Percentiles rank a stretch among this genome's conserved stretches.
Evolutionary conservation across 2,329 filamentous ascomycete genomes (phyloP).

Genomic region (Diaporthe eres): DNA sequence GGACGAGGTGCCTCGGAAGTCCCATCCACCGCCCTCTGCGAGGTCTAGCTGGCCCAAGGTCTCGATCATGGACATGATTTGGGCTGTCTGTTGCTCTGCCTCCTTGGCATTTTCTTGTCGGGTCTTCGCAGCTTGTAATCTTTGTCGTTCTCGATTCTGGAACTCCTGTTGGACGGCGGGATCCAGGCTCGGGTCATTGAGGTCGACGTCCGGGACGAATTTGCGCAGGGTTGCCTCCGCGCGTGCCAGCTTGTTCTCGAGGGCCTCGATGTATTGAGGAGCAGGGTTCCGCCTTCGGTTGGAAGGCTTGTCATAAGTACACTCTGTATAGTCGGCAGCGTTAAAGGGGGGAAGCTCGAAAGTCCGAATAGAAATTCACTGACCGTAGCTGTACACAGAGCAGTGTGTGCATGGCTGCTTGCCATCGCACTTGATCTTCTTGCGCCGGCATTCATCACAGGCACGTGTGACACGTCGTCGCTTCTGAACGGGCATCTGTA

Average conservation of each 20-base stretch:
- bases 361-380: slow-evolving; percentile 46
- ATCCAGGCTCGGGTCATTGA: slow-evolving; percentile 88
- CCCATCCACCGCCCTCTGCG: slow-evolving; percentile 91
- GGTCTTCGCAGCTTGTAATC: slow-evolving; percentile 59
- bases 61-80: slow-evolving; percentile 95
- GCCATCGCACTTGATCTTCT: slow-evolving; percentile 91
- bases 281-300: slow-evolving; percentile 92
- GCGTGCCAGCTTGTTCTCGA: slow-evolving; percentile 86
- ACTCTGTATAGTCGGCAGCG: slow-evolving; percentile 70
- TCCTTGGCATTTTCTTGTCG: slow-evolving; percentile 52
- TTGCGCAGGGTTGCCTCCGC: slow-evolving; percentile 85
- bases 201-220: slow-evolving; percentile 85
- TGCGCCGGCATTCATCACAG: slow-evolving; percentile 85
- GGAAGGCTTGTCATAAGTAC: slow-evolving; percentile 95
- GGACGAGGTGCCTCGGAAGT: slow-evolving; percentile 95
- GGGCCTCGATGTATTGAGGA: slow-evolving; percentile 91
- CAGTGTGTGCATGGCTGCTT: slow-evolving; percentile 95
- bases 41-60: slow-evolving; percentile 92
- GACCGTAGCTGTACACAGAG: slow-evolving; percentile 98
- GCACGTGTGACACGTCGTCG: slow-evolving; percentile 83
- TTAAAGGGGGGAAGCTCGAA: slow-evolving; percentile 1
- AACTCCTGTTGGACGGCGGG: slow-evolving; percentile 80
- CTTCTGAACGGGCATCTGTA: slow-evolving; percentile 76
- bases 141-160: slow-evolving; percentile 67
- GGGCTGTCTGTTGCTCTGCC: slow-evolving; percentile 72